Evolutionary conservation across 2,329 filamentous ascomycete genomes (phyloP).

Genomic region (Nothopassalora personata): DNA sequence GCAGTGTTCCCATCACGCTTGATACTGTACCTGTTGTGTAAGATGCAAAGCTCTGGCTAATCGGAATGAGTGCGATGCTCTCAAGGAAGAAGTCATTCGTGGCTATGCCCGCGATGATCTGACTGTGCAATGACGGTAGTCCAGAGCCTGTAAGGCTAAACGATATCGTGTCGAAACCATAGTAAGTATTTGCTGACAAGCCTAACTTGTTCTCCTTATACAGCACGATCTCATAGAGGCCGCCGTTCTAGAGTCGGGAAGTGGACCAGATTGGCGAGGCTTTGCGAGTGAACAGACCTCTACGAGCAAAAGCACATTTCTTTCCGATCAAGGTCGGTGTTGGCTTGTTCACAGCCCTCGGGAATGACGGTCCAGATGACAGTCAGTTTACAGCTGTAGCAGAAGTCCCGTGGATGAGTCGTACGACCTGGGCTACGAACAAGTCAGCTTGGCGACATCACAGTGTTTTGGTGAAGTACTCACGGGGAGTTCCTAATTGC

Average conservation of each 20-base stretch:
- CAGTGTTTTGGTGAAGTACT: background rate
- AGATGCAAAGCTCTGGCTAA: conserved; percentile 19
- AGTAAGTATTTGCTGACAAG: conserved; percentile 28
- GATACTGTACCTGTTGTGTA: conserved; percentile 12
- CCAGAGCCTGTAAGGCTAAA: conserved; percentile 20
- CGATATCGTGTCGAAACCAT: conserved; percentile 35
- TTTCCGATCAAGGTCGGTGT: conserved; percentile 26
- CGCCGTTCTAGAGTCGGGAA: conserved; percentile 33
- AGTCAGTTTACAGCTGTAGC: conserved; percentile 18
- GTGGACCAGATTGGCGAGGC: conserved; percentile 33
- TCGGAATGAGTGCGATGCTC: conserved; percentile 27
- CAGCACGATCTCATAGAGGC: conserved; percentile 21
- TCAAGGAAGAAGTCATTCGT: conserved; percentile 33
- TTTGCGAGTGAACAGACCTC: conserved; percentile 30
- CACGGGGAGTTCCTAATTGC: conserved; percentile 8
- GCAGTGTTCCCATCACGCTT: conserved; percentile 8
- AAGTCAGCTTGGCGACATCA: background rate
- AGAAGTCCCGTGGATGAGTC: conserved; percentile 22
- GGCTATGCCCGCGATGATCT: conserved; percentile 24
- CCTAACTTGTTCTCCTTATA: conserved; percentile 22
- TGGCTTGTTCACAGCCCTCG: conserved; percentile 20
- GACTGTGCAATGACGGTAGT: conserved; percentile 23
- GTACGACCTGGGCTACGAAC: conserved; percentile 8
- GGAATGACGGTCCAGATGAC: conserved; percentile 19
- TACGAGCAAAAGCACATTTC: conserved; percentile 18